Base-by-base conservation (phyloP, 768 basidiomycete species). In the Lentinus brumalis region DNA sequence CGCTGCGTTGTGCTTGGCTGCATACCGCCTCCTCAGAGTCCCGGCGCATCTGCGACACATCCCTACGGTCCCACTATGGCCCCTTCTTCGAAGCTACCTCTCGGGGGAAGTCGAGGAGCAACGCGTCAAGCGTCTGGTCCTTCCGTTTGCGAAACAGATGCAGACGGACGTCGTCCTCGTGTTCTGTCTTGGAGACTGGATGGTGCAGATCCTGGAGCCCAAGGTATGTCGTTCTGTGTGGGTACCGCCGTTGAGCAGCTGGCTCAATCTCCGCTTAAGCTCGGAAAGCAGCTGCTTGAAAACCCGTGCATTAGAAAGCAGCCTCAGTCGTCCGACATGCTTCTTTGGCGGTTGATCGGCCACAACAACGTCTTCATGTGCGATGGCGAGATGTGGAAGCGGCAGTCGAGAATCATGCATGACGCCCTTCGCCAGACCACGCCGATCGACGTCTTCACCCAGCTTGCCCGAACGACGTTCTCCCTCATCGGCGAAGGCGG, bases 111-210 rank as follows among this genome's bases (percentile, higher is more conserved):
- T 70, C 4, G 75, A 75, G 32, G 75, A 78, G 52, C 66, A 61
- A 29, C 73, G 76, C 3, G 67, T 78, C 40, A 63, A 68, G 50
- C 65, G 72, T 8, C 71, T 76, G 52, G 68, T 79, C 41, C 53
- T 79, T 12, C 78, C 78, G 4, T 75, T 74, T 56, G 76, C 73
- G 26, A 66, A 63, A 46, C 63, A 70, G 39, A 67, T 67, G 32
- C 60, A 50, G 14, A 73, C 74, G 47, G 72, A 72, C 15, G 71
- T 76, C 40, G 77, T 78, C 3, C 61, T 76, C 5, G 76, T 79
- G 1, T 79, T 71, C 63, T 72, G 73, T 53, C 70, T 79, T 5
- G 77, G 78, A 21, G 68, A 71, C 63, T 79, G 78, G 78, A 73
- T 73, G 42, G 69, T 79, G 41, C 78, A 79, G 49, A 68, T 79